Evolutionary conservation across 441 rosid genomes (phyloP), one percentile per base, ranked within the genome.

Genomic region (Gossypium trilobum): DNA sequence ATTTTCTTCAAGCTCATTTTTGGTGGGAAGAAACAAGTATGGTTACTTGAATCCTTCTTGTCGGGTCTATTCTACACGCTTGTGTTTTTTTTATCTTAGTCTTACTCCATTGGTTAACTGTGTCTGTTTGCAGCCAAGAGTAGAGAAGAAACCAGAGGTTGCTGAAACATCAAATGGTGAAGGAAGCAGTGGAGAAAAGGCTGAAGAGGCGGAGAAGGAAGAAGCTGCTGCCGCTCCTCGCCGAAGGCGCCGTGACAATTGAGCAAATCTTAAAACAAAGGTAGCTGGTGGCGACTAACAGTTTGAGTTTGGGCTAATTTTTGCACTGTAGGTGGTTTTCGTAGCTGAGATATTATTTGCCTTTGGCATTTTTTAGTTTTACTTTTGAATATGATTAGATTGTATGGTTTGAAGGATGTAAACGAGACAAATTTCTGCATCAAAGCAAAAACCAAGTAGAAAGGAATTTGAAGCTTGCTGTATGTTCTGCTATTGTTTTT

Each of bases 11-110:
- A 80, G 79, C 56, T 89, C 33, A 52, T 89, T 52, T 86, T 89
- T 39, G 96, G 97, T 36, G 99, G 97, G 56, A 95, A 88, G 85
- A 92, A 91, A 85, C 87, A 78, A 70, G 88, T 73, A 62, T 70
- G 86, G 72, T 16, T 33, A 29, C 1, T 11, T 23, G 11, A 13
- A 48, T 9, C 17, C 5, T 3, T 25, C n/a, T 33, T 36, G 4
- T 46, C 60, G n/a, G 9, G 1, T 11, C 17, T 55, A 10, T 25
- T 22, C 9, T 33, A 1, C 7, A 25, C 3, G 7, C 23, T 0
- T 71, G 13, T 71, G 13, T 46, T 44, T 19, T 44, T 5, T n/a
- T 5, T 7, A 3, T 11, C 23, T 2, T 14, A 19, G 29, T 23
- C 31, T 57, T 33, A 8, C 27, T 17, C 55, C 2, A 31, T 59